Conservation (phyloP, 2,329 filamentous ascomycete species). For the Alternaria brassicicola region DNA sequence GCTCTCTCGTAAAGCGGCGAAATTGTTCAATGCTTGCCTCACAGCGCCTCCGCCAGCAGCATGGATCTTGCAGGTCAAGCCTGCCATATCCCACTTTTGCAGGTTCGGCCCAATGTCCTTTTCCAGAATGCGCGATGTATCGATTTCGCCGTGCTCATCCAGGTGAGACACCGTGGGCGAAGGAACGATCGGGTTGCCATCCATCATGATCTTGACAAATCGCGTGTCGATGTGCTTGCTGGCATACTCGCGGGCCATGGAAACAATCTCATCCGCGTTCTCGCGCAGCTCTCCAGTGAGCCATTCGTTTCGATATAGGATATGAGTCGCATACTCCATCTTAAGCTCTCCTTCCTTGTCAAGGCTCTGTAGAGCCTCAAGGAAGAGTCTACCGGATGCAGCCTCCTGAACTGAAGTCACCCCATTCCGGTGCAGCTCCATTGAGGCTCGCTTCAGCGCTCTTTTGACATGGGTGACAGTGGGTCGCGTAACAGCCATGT, state of each 20-base stretch:
- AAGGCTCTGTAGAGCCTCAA: slow-evolving; percentile 30
- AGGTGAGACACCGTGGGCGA: slow-evolving; percentile 12
- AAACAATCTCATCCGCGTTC: slow-evolving; percentile 26
- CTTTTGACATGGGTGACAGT: slow-evolving; percentile 28
- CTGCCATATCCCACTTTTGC: too few species aligned
- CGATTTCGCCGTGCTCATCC: slow-evolving; percentile 27
- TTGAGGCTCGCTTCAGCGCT: slow-evolving; percentile 23
- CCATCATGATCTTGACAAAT: slow-evolving; percentile 45
- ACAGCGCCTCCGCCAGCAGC: slow-evolving; percentile 41
- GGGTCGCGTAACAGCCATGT: slow-evolving; percentile 25
- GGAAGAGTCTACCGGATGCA: slow-evolving; percentile 27
- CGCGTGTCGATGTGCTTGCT: slow-evolving; percentile 32
- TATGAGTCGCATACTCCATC: slow-evolving; percentile 22
- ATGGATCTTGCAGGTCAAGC: slow-evolving; percentile 44
- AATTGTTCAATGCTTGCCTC: slow-evolving; percentile 39
- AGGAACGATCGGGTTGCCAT: slow-evolving; percentile 20
- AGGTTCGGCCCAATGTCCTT: too few species aligned
- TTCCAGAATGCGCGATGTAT: too few species aligned
- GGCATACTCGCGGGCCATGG: slow-evolving; percentile 25
- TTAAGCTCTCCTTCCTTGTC: slow-evolving; percentile 25
- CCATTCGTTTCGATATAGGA: slow-evolving; percentile 4
- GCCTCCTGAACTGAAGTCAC: slow-evolving; percentile 41
- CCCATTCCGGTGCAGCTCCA: slow-evolving; percentile 26
- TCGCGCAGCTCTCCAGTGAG: background rate
- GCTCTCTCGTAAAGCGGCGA: slow-evolving; percentile 31